Conservation (phyloP, 2,329 filamentous ascomycete species). For the Alternaria arbusti region DNA sequence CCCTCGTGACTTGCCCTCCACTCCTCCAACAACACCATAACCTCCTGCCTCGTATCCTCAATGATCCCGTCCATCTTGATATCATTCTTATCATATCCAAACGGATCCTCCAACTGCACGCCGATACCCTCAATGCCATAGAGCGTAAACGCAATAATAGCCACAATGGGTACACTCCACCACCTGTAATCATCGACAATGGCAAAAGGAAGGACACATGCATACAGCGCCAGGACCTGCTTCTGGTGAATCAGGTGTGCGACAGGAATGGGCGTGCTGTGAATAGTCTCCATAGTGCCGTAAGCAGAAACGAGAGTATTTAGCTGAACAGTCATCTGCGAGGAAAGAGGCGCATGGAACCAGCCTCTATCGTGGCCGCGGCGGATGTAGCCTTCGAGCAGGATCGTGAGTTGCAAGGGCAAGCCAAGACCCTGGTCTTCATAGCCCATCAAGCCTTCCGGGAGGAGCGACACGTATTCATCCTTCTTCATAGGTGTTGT, state of each 20-base stretch:
- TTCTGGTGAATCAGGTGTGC: constrained; percentile 70
- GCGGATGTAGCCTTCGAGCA: constrained; percentile 66
- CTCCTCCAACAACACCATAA: constrained; percentile 64
- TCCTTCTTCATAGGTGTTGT: constrained; percentile 46
- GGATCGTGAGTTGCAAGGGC: constrained; percentile 66
- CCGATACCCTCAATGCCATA: constrained; percentile 71
- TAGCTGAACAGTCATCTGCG: constrained; percentile 64
- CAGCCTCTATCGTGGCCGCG: constrained; percentile 62
- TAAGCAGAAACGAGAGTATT: constrained; percentile 65
- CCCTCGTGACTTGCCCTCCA: constrained; percentile 56
- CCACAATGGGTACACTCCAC: constrained; percentile 66
- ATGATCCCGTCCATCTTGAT: constrained; percentile 72
- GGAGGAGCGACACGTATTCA: constrained; percentile 60
- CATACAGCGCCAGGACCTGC: constrained; percentile 68
- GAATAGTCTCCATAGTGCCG: constrained; percentile 69
- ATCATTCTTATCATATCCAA: constrained; percentile 69
- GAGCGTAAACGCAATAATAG: constrained; percentile 67
- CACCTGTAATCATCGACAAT: constrained; percentile 68
- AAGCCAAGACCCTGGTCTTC: constrained; percentile 66
- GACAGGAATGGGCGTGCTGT: constrained; percentile 68
- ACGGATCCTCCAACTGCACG: constrained; percentile 69
- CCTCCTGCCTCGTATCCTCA: constrained; percentile 65
- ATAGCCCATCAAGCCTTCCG: constrained; percentile 56
- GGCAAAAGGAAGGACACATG: constrained; percentile 66
- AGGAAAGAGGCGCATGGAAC: constrained; percentile 66